Base-by-base conservation (phyloP, 1,284 basidiomycete genomes). In the Papiliotrema fonsecae region DNA sequence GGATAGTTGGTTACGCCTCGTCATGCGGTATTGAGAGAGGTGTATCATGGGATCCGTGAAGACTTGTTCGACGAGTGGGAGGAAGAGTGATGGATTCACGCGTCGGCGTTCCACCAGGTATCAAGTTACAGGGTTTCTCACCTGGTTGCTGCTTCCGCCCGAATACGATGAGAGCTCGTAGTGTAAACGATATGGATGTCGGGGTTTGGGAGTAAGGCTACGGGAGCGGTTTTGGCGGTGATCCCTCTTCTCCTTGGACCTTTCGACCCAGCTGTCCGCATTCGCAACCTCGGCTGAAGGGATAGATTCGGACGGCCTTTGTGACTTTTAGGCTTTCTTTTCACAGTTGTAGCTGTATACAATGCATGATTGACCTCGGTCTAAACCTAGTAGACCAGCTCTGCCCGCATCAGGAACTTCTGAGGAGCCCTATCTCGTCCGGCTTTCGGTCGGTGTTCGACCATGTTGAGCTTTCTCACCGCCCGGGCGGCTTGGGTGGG, bases 11-110 rank as follows among this genome's bases (percentile, higher is more conserved):
- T 64, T 2, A 47, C 56, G 27, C 65, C 67, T 1, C 51, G 42
- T 0, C 51, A 58, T 22, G 56, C 55, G 1, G 60, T 66, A 6
- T 51, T 71, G 13, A 40, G 39, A 11, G 60, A 67, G 50, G 60
- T 69, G 1, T 69, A 69, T 47, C 66, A 69, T 40, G 54, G 55
- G 4, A 30, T 65, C 2, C 49, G 64, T 19, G 64, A 69, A 47
- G 51, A 49, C 24, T 45, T 69, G 42, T 67, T 52, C 34, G 53
- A 63, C 47, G 67, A 69, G 37, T 69, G 53, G 46, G 58, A 48
- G 18, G 45, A 24, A 32, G 16, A n/a, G 22, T 13, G 37, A 25
- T 13, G 11, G 11, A 19, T 19, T 16, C 19, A 35, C 16, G 6
- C n/a, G n/a, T n/a, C n/a, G n/a, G n/a, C n/a, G n/a, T n/a, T n/a